Conservation (phyloP, 371 early-diverging fungal genomes). For the Dichotomocladium elegans region DNA sequence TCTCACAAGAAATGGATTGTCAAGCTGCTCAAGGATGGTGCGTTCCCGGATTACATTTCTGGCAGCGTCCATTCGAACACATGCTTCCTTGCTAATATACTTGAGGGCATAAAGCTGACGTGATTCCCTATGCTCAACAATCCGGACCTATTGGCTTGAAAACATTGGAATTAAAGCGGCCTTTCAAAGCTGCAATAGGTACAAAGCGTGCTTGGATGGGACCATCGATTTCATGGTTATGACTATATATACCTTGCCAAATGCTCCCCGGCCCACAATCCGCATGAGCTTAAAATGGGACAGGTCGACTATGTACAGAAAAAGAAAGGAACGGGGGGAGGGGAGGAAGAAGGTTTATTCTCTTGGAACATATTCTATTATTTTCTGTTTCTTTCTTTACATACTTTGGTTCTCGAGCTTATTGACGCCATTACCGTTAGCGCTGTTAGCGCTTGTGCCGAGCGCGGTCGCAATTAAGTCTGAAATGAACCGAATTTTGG, state of each 20-base stretch:
- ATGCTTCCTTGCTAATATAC: slow-evolving; percentile 79
- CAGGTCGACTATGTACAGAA: slow-evolving; percentile 23
- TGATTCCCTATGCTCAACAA: slow-evolving; percentile 68
- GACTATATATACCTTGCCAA: slow-evolving; percentile 64
- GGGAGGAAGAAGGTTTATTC: background rate
- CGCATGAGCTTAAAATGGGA: slow-evolving; percentile 67
- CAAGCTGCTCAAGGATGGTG: slow-evolving; percentile 70
- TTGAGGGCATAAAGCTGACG: slow-evolving; percentile 75
- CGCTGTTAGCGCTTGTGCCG: slow-evolving; percentile 24
- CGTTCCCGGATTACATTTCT: slow-evolving; percentile 81
- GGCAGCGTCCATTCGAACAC: slow-evolving; percentile 73
- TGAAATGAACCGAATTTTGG: slow-evolving; percentile 47
- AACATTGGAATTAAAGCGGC: background rate
- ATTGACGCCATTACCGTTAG: slow-evolving; percentile 29
- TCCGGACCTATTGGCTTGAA: slow-evolving; percentile 54
- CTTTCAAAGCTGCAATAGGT: too few relatives aligned
- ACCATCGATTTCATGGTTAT: background rate
- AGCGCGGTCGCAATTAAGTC: slow-evolving; percentile 43
- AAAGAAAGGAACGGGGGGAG: background rate
- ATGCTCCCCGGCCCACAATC: slow-evolving; percentile 71
- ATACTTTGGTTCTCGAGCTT: background rate
- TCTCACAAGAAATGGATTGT: slow-evolving; percentile 77
- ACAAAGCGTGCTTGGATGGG: background rate
- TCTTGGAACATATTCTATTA: background rate
- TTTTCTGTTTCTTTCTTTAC: background rate